Conservation (phyloP, 768 basidiomycete genomes). For the Lactarius indigo region DNA sequence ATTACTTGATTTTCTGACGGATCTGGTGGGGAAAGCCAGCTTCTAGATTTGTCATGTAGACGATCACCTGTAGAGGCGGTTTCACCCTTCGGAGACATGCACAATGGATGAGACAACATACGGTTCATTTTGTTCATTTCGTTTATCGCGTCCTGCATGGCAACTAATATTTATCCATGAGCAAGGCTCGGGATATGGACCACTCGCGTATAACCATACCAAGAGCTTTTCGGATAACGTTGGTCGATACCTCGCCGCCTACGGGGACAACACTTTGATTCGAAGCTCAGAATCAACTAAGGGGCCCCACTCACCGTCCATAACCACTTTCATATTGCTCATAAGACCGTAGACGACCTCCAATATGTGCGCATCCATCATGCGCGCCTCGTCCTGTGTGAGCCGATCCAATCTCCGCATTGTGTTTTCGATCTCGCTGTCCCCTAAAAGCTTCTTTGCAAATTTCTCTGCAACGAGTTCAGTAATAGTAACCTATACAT, state of each 20-base stretch:
- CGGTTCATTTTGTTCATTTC: slow-evolving; percentile 7
- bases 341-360: neutral
- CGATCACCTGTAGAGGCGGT: neutral
- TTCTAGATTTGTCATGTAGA: neutral
- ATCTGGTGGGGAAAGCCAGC: slow-evolving; percentile 6
- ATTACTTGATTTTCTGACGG: slow-evolving; percentile 6
- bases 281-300: too few relatives aligned
- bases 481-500: slow-evolving; percentile 24
- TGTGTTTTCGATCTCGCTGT: neutral
- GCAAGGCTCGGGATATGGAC: neutral
- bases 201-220: neutral
- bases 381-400: slow-evolving; percentile 1
- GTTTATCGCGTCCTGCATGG: neutral
- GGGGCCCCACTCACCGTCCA: neutral
- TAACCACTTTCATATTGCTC: neutral
- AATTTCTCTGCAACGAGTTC: neutral
- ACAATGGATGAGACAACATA: neutral
- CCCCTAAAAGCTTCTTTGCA: neutral
- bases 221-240: neutral
- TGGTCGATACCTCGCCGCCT: neutral
- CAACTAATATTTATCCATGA: neutral
- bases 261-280: neutral
- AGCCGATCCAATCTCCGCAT: slow-evolving; percentile 1
- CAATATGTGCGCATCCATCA: neutral
- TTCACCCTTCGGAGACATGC: neutral